Base-by-base conservation (phyloP, 306 rosid species). In the Glycine tomentella region DNA sequence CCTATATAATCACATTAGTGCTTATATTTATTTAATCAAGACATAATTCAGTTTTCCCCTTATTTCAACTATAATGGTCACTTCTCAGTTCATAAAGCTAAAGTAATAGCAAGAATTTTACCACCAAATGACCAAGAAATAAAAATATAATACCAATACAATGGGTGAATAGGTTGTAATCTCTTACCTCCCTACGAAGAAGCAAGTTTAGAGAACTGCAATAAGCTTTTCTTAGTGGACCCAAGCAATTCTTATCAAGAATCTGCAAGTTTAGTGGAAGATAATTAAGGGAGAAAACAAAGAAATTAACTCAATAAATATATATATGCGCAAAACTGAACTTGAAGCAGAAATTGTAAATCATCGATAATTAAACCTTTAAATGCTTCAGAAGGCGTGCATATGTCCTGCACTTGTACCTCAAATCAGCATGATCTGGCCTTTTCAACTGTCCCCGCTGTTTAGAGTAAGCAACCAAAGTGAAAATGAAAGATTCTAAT, bases 401-500 rank as follows among this genome's bases (percentile, higher is more conserved):
- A 77, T 95, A 93, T 70, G 94, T 91, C 93, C 94, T 87, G 88
- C 98, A 95, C 88, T 89, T 95, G 87, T 82, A 89, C 87, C 98
- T 91, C 84, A 93, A 81, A 81, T 91, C 98, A 89, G 98, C 91
- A 86, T 91, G 99, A 88, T 95, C 99, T 4, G 98, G 99, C 91
- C 97, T 91, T 88, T 95, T 95, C 84, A 95, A 87, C 83, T 93
- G 98, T 82, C 99, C 99, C 59, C 96, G 86, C 99, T 95, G 86
- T 85, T 84, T 52, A 61, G 79, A 80, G 69, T 72, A 87, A 73
- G 72, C 72, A 80, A 62, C 66, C 51, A 73, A 83, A 65, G 51
- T 69, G 83, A 85, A 77, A 82, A 42, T 69, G 34, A 46, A 63
- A 74, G 34, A 83, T 7, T 53, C 57, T 6, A 52, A 80, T 55